Evolutionary conservation across 495 filamentous ascomycete genomes (phyloP), one percentile per base, ranked within the genome.

Genomic region (Bacidia gigantensis): DNA sequence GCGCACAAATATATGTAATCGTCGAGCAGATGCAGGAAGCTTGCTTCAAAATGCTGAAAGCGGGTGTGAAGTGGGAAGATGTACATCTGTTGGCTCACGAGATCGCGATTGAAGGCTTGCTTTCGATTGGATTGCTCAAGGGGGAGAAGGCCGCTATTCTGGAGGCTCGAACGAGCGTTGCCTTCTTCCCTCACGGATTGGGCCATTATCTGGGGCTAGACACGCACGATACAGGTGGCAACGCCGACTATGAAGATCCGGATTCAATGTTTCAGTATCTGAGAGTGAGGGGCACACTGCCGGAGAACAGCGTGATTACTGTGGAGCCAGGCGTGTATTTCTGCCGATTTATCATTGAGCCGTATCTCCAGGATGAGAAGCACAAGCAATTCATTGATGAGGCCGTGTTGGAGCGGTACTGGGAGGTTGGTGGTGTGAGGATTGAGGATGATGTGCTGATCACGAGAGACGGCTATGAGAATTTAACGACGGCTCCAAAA

Each of bases 311-410:
- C 82, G 76, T 94, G 14, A 77, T 95, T 14, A 94, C 88, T 0
- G 75, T 97, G 42, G 87, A 95, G 65, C 88, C 89, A 10, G 90
- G 90, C 21, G 77, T 97, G 65, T 87, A 87, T 67, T 99, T 97
- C 63, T 95, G 89, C 65, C 75, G 78, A 41, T 97, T 90, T 62
- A 95, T 96, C 55, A 86, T 98, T 55, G 80, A 84, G 45, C 89
- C 87, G 3, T 89, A 81, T 62, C 73, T 87, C 26, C 72, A 71
- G 20, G 71, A 80, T 56, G 71, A 77, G 0, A 61, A 71, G 44
- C 82, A 87, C 51, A 69, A 72, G 18, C 68, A 72, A 40, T 90
- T 79, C 62, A 89, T 97, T 67, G 76, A 95, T 70, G 75, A 74
- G 52, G 72, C 77, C 2, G 77, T 82, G 32, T 72, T 93, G 2